Base-by-base conservation (phyloP, 2,329 filamentous ascomycete genomes). In the Xylariaceae sp. region DNA sequence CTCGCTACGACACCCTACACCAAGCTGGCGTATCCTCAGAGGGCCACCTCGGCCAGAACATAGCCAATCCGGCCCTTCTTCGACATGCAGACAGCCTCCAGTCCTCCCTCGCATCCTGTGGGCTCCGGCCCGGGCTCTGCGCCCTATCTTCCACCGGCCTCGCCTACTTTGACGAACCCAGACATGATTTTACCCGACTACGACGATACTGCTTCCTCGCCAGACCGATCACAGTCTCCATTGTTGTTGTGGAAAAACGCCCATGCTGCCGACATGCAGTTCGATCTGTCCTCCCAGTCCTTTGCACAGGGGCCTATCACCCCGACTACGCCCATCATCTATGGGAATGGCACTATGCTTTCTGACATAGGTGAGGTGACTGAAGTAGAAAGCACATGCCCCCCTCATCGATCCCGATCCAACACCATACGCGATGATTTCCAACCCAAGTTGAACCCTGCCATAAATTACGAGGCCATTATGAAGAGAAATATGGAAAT, bases 141-240 rank as follows among this genome's bases (percentile, higher is more conserved):
- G 41, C 46, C 64, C 33, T 73, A 76, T 52, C 64, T 72, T 34
- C 65, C 73, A 43, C 82, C 85, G 49, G 81, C 80, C 11, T 94
- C 88, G 45, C 90, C 90, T 35, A 95, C 90, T 2, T 71, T 96
- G 56, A 94, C 89, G 42, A 94, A 95, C 64, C 89, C 89, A 39
- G 90, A 95, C 63, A 90, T 95, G 88, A 95, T 96, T 56, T 71
- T 96, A 39, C 90, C 90, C 46, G 82, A 85, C 60, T 81, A 83
- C 57, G 78, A 81, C 50, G 74, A 73, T 62, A 60, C 76, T 63
- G 62, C 70, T 62, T 65, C 76, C 58, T 70, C 73, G 60, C 68
- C 73, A 59, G 66, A 78, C 56, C 64, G 66, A 57, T 67, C 74
- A 43, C 72, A 73, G 45, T 71, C 74, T 55, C 66, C 71, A 22